These are phyloP conservation scores for Fusarium nodosum DNA, from an alignment of 2,329 filamentous ascomycete species.

Conservation along the genomic window DNA sequence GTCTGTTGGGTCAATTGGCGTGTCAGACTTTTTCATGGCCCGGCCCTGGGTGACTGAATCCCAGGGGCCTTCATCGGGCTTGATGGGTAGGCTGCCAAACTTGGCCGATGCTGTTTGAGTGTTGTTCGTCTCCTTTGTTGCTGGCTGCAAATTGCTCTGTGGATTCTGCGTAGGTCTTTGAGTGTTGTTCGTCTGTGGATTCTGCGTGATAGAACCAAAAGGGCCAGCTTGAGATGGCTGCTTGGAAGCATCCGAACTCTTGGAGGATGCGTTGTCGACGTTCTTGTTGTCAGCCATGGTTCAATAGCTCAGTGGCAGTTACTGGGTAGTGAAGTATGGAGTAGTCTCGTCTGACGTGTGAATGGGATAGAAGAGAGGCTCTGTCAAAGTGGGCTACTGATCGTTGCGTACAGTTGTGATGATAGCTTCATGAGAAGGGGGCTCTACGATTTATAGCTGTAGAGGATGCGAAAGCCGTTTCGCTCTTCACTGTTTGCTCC, in stretches of 20 bases:
- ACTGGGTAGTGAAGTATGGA: neutral
- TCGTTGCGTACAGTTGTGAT: neutral
- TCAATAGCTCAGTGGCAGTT: neutral
- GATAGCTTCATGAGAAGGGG: neutral
- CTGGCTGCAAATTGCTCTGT: neutral
- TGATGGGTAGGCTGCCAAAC: neutral
- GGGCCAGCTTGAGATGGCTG: neutral
- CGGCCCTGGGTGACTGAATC: neutral
- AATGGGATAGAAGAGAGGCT: neutral
- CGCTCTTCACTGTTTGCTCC: neutral
- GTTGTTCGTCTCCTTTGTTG: neutral
- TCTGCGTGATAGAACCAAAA: neutral
- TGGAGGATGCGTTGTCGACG: neutral
- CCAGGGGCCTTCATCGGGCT: neutral
- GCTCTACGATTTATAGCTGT: conserved; percentile 9
- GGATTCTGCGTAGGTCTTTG: neutral
- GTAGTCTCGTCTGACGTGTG: neutral
- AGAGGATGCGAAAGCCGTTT: neutral
- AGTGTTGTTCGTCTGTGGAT: neutral
- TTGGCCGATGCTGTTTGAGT: neutral
- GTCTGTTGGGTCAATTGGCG: neutral
- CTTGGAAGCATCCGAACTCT: neutral
- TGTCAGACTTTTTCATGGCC: neutral
- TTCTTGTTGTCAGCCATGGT: neutral
- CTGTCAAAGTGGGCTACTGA: neutral